Base-by-base conservation (phyloP, 208 protist species). In the Leishmania aethiopica region DNA sequence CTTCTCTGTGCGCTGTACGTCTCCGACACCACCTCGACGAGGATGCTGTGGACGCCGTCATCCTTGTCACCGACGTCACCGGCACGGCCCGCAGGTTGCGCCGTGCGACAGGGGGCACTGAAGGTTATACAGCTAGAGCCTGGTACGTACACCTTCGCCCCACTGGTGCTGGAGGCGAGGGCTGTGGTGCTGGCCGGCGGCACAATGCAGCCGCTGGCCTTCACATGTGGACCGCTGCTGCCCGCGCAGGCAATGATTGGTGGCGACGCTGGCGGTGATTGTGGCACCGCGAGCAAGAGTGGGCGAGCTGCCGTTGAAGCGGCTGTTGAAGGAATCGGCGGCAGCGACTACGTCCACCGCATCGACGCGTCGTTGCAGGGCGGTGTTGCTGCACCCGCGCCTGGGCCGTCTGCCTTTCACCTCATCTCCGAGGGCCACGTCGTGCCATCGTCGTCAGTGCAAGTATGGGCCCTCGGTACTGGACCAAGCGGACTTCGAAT, bases 141-240 rank as follows among this genome's bases (percentile, higher is more conserved):
- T 2, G 92, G 93, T 62, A 75, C 32, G 70, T 80, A 94, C 89
- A 92, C 93, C 89, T 78, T 91, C 85, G 67, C 77, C 51, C 90
- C 92, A 7, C 67, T 96, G 11, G 62, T 94, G 55, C 77, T 78
- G 53, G 83, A 93, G 28, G 92, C 95, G 2, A 82, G 84, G 49
- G 85, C 91, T 0, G 89, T 95, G 22, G 85, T 99, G 35, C 81
- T 99, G 37, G 95, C 94, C 11, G 97, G 98, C 35, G 98, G 98
- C 28, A 99, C 98, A 0, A 98, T 99, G 96, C 92, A 96, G 80
- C 98, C 98, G 1, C 87, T 98, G 28, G 80, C 86, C 15, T 92
- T 98, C 17, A 92, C 96, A 76, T 91, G 91, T 75, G 87, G 88
- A 4, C 92, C 96, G 15, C 87, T 99, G 15, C 80, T 98, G 10